These are phyloP conservation scores for Stemphylium lycopersici DNA, from an alignment of 2,329 filamentous ascomycete genomes.

Conservation along the genomic window DNA sequence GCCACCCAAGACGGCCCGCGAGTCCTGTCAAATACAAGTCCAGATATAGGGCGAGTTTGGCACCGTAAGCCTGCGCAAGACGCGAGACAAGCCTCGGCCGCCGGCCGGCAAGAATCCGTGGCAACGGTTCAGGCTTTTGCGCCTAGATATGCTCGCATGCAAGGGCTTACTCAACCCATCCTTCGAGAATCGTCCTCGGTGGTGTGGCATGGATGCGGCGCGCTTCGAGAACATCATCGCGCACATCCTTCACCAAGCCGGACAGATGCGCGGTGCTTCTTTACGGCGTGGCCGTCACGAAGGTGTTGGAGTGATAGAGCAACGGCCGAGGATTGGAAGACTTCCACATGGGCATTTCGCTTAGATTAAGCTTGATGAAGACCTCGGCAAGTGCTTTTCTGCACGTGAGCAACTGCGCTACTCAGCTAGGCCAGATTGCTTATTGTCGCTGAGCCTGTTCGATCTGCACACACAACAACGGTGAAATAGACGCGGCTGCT, in stretches of 20 bases:
- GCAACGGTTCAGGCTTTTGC: conserved; percentile 12
- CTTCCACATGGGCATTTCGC: conserved; percentile 1
- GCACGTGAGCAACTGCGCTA: conserved; percentile 2
- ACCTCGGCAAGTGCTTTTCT: not conserved
- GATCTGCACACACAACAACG: too few relatives aligned
- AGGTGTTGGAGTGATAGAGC: conserved; percentile 6
- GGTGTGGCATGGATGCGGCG: not conserved
- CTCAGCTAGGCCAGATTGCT: too few relatives aligned
- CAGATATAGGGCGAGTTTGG: not conserved
- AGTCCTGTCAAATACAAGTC: too few relatives aligned
- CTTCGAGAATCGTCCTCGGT: not conserved
- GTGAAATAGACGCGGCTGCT: too few relatives aligned
- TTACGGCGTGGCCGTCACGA: not conserved
- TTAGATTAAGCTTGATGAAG: conserved; percentile 13
- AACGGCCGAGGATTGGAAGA: conserved; percentile 12
- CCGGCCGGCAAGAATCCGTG: conserved; percentile 3
- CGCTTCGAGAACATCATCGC: not conserved
- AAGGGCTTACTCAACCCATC: conserved; percentile 1
- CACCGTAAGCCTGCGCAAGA: not conserved
- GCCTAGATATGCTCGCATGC: conserved; percentile 1
- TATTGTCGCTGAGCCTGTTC: too few relatives aligned
- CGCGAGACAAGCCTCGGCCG: conserved; percentile 4
- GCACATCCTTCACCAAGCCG: not conserved
- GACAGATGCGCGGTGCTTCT: conserved; percentile 2
- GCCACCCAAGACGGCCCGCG: not conserved